Base-by-base conservation (phyloP, 257 asterid genomes). In the Henckelia pumila region DNA sequence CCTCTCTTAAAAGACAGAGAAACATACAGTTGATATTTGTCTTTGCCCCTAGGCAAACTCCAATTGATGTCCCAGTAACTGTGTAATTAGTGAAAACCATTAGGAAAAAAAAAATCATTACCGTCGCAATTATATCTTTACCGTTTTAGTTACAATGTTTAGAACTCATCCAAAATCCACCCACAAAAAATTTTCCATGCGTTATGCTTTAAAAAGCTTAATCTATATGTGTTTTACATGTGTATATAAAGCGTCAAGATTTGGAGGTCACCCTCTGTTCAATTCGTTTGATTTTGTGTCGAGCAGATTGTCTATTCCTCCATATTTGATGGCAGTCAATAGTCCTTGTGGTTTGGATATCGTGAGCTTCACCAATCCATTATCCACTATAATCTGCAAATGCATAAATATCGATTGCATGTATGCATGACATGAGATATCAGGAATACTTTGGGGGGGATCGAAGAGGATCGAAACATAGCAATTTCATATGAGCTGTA, bases 51-150 rank as follows among this genome's bases (percentile, higher is more conserved):
- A 20, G 82, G 83, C 52, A 82, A 77, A 77, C 71, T 82, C 86
- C 88, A 82, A 26, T 80, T 85, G 37, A 85, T 72, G 77, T 85
- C 91, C 91, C 86, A 85, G 67, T 83, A 85, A 52, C 91, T 85
- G 82, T 58, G 73, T 22, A 25, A 58, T 58, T 6, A 24, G 16
- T 23, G 6, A 13, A 13, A 75, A 21, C 26, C 58, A 40, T 55
- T 29, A 40, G 10, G 56, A 25, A 53, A 5, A 30, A 22, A 33
- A 59, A 64, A n/a, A n/a, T n/a, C n/a, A n/a, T n/a, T 49, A 28
- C 47, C 59, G n/a, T 16, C 5, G 17, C 37, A 57, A 30, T 13
- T 32, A 1, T 29, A 25, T 25, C 26, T 22, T 56, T 25, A 24
- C 47, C 47, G 5, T 35, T 10, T 35, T 35, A 35, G 14, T 35